These are phyloP conservation scores for Kwoniella europaea DNA, from an alignment of 768 basidiomycete genomes.

Conservation along the genomic window DNA sequence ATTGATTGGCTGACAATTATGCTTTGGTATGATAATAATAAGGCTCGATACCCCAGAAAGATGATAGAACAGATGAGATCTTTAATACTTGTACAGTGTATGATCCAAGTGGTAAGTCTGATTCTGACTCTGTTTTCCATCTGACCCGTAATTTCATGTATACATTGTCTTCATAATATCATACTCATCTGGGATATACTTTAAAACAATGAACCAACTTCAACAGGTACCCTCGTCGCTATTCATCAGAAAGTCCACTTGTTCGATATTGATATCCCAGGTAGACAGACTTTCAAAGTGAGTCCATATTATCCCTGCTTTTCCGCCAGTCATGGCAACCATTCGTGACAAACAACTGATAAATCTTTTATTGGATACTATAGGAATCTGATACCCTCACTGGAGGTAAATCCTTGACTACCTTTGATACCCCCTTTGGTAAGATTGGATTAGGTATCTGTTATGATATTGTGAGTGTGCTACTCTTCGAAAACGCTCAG, in stretches of 20 bases:
- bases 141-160: no score
- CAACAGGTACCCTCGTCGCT: slow-evolving; percentile 79
- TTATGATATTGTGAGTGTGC: slow-evolving; percentile 71
- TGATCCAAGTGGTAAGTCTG: slow-evolving; percentile 62
- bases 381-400: slow-evolving; percentile 69
- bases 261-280: slow-evolving; percentile 90
- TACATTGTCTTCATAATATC: no score
- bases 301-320: not conserved
- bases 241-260: slow-evolving; percentile 93
- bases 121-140: not conserved
- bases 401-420: slow-evolving; percentile 73
- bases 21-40: not conserved
- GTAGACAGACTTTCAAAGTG: slow-evolving; percentile 56
- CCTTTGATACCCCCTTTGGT: slow-evolving; percentile 96
- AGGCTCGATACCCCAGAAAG: slow-evolving; percentile 94
- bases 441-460: slow-evolving; percentile 94
- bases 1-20: no score
- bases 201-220: not conserved
- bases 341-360: no score
- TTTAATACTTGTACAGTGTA: slow-evolving; percentile 96
- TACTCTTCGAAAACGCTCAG: no score
- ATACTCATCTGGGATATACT: no score
- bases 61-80: slow-evolving; percentile 66
- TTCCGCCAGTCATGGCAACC: no score
- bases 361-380: no score